Base-by-base conservation (phyloP, 257 asterid species). In the Lithospermum erythrorhizon region DNA sequence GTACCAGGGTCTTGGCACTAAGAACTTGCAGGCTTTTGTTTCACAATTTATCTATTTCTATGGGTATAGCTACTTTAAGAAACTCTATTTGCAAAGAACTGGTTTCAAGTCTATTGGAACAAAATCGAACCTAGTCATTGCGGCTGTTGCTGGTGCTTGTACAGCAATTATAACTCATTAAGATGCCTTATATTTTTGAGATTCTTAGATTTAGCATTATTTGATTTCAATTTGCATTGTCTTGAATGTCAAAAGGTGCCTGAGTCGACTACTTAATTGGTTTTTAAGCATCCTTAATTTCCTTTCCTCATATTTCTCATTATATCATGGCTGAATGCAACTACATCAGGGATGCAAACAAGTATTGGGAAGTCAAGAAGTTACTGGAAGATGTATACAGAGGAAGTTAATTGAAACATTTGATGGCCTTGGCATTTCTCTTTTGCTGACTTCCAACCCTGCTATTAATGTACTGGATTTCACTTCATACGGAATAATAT, bases 1-100 rank as follows among this genome's bases (percentile, higher is more conserved):
- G 71, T 77, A 73, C 68, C 82, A 77, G 56, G 82, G 82, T 22
- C 79, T 77, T 61, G 82, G 82, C 55, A 77, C 82, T 47, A 77
- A 77, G 68, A 77, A 71, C 53, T 30, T 73, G 70, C 79, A 77
- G 49, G 65, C 82, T 59, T 77, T 77, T 70, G 63, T 77, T 65
- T 65, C 77, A 1, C 82, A 77, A 64, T 77, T 77, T 65, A 62
- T 77, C 25, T 77, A 77, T 59, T 77, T 77, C 67, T 77, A 77
- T 58, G 82, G 82, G 51, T 77, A 77, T 71, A 77, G 79, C 68
- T 65, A 70, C 72, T 70, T 77, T 65, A 77, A 77, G 70, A 73
- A 74, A 53, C 70, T 77, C 51, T 77, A 73, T 69, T 59, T 77
- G 70, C 73, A 67, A 58, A 65, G 51, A 52, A 77, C 72, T 58